Base-by-base conservation (phyloP, 108 stramenopile species). In the Mediolabrus comicus region DNA sequence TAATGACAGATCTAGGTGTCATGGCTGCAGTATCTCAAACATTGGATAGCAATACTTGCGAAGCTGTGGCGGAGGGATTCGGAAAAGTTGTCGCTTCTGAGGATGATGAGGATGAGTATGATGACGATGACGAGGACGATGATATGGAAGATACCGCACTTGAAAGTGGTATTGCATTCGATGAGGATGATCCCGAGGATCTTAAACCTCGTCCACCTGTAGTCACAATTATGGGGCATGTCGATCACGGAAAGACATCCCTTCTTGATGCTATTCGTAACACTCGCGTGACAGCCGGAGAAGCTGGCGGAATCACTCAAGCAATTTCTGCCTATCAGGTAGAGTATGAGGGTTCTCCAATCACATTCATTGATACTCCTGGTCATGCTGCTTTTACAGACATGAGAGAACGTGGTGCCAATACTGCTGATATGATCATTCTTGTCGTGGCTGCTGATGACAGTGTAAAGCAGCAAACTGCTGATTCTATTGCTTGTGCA, bases 171-270 rank as follows among this genome's bases (percentile, higher is more conserved):
- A 76, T 83, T 30, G 94, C 76, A 11, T 51, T 72, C 17, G 86
- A 88, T 35, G 89, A 92, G 51, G 95, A 96, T 54, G 91, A 93
- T 55, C 71, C 71, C 12, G 78, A 77, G n/a, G 64, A 74, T 53
- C 79, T 98, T 69, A 38, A 81, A 28, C 77, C 88, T 14, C 80
- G 98, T 17, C 82, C 98, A 13, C 98, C 99, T 34, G 98, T 99
- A 24, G 98, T 99, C 6, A 95, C 97, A 25, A 95, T 99, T 59
- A 98, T 99, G 98, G 99, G 99, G 31, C 99, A 99, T 85, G 99
- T 99, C 41, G 99, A 99, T 77, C 99, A 99, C 74, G 99, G 99
- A 59, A 99, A 99, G 76, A 99, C 99, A 7, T 94, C 97, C 3
- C 81, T 99, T 27, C 89, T 99, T 10, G 99, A 99, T 72, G 82